These are phyloP conservation scores for Mimosa pudica DNA, from an alignment of 306 rosid species.

Conservation along the genomic window DNA sequence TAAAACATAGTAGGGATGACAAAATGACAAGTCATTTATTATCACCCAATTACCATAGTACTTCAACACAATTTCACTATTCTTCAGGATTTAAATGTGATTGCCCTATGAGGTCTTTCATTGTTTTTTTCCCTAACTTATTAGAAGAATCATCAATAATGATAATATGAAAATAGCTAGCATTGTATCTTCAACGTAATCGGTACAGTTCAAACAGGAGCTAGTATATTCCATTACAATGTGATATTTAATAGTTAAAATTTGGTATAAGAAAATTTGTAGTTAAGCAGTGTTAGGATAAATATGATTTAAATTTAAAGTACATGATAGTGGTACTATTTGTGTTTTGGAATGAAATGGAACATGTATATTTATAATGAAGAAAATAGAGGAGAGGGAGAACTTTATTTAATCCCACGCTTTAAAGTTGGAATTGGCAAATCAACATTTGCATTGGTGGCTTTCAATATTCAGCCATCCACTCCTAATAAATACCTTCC, in stretches of 20 bases:
- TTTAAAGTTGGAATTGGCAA: background rate
- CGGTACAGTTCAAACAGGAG: background rate
- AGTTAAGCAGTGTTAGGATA: background rate
- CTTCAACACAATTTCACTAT: too few species aligned
- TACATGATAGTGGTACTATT: background rate
- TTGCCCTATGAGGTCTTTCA: too few species aligned
- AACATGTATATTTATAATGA: too few species aligned
- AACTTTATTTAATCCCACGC: background rate
- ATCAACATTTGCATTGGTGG: background rate
- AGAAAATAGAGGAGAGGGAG: background rate
- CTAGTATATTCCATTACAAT: too few species aligned
- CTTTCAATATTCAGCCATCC: background rate
- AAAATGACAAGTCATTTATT: too few species aligned
- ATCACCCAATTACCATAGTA: too few species aligned
- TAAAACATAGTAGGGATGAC: background rate
- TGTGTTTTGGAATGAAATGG: background rate
- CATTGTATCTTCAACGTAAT: background rate
- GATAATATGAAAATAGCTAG: too few species aligned
- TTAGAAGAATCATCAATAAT: background rate
- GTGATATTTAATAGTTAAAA: background rate
- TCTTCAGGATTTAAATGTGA: too few species aligned
- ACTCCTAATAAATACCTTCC: background rate
- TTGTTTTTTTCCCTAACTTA: too few species aligned
- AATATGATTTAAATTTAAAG: too few species aligned
- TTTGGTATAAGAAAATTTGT: background rate